phyloP scores from a whole-genome alignment of 495 filamentous ascomycete species.

The Talaromyces adpressus region DNA sequence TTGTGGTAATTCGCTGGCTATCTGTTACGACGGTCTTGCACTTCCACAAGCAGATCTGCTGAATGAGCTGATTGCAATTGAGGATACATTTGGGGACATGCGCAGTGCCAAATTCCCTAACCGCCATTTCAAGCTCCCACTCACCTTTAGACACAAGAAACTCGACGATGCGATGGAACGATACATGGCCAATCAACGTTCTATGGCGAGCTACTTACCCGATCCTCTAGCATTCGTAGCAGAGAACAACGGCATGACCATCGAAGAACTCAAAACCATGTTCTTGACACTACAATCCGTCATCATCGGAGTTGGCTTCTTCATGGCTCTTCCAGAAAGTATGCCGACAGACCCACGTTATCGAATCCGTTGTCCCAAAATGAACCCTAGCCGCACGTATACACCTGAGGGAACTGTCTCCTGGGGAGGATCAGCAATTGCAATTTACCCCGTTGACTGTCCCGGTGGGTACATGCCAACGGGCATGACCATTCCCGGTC shows the following conservation, averaged over 20 bases:
- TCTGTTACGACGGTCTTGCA: slow-evolving; percentile 40
- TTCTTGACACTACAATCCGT: slow-evolving; percentile 42
- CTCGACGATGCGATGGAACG: slow-evolving; percentile 42
- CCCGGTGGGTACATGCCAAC: slow-evolving; percentile 54
- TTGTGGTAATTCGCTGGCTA: slow-evolving; percentile 40
- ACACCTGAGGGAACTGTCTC: slow-evolving; percentile 49
- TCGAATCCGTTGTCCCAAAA: slow-evolving; percentile 48
- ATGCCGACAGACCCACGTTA: slow-evolving; percentile 51
- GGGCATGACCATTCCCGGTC: slow-evolving; percentile 46
- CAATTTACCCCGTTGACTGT: slow-evolving; percentile 48
- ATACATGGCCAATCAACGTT: slow-evolving; percentile 52
- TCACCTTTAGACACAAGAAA: slow-evolving; percentile 44
- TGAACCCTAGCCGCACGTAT: slow-evolving; percentile 51
- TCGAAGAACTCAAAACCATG: slow-evolving; percentile 35
- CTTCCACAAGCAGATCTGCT: slow-evolving; percentile 29
- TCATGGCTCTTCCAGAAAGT: slow-evolving; percentile 44
- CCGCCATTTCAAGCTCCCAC: slow-evolving; percentile 45
- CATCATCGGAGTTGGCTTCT: slow-evolving; percentile 51
- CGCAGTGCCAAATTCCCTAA: slow-evolving; percentile 39
- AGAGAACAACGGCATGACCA: slow-evolving; percentile 48
- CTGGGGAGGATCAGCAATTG: slow-evolving; percentile 38
- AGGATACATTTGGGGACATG: slow-evolving; percentile 26
- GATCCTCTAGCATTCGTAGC: slow-evolving; percentile 52
- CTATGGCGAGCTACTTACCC: slow-evolving; percentile 50
- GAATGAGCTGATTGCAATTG: slow-evolving; percentile 20